These are phyloP conservation scores for Purpureocillium takamizusanense DNA, from an alignment of 2,329 filamentous ascomycete species.

Conservation along the genomic window DNA sequence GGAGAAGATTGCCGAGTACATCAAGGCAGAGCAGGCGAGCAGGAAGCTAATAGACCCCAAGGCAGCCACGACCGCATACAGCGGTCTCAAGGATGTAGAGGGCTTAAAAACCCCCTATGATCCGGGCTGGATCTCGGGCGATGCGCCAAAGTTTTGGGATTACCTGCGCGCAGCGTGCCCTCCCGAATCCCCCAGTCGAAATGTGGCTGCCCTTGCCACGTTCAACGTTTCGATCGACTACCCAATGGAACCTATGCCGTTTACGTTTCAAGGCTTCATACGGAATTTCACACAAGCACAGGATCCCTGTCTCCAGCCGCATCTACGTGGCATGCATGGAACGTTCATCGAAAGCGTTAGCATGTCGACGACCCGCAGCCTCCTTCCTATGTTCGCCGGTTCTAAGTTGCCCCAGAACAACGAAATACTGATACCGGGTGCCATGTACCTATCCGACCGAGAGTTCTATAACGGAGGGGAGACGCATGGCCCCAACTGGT, in stretches of 20 bases:
- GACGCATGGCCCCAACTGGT: slow-evolving; percentile 47
- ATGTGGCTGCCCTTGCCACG: slow-evolving; percentile 22
- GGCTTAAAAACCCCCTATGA: slow-evolving; percentile 26
- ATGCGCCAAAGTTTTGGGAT: slow-evolving; percentile 45
- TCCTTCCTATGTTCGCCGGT: slow-evolving; percentile 53
- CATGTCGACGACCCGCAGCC: slow-evolving; percentile 40
- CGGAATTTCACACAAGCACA: slow-evolving; percentile 49
- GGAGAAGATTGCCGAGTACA: slow-evolving; percentile 42
- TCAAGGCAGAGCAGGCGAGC: slow-evolving; percentile 35
- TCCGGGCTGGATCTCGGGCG: slow-evolving; percentile 36
- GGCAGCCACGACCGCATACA: slow-evolving; percentile 33
- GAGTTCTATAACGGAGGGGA: slow-evolving; percentile 48
- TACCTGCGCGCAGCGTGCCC: slow-evolving; percentile 47
- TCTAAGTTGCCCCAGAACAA: slow-evolving; percentile 55
- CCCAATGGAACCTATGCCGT: slow-evolving; percentile 24
- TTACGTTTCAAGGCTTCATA: slow-evolving; percentile 38
- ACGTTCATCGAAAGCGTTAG: slow-evolving; percentile 46
- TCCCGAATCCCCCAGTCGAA: slow-evolving; percentile 39
- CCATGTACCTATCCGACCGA: slow-evolving; percentile 54
- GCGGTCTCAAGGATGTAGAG: slow-evolving; percentile 25
- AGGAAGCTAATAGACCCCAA: slow-evolving; percentile 32
- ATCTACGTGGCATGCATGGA: slow-evolving; percentile 41
- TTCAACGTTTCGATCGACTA: slow-evolving; percentile 21
- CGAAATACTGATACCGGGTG: slow-evolving; percentile 55
- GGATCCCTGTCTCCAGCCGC: slow-evolving; percentile 51